phyloP scores from a whole-genome alignment of 2,329 filamentous ascomycete genomes.

The Ilyonectria destructans region DNA sequence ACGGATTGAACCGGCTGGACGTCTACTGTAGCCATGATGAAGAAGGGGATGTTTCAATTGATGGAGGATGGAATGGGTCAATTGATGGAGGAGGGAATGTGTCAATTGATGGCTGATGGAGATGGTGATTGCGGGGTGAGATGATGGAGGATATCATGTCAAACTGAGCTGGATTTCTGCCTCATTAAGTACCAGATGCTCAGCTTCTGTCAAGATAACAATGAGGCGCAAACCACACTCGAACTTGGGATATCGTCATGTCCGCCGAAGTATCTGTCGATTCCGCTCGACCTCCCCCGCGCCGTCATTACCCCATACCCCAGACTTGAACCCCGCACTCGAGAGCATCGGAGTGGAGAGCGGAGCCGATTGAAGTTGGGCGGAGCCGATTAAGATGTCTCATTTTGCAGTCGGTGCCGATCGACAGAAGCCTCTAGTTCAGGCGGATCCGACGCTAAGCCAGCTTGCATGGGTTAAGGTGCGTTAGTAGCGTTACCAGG shows the following conservation, averaged over 20 bases:
- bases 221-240: neutral
- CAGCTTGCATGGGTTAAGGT: neutral
- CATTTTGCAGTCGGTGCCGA: neutral
- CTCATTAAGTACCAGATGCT: slow-evolving; percentile 14
- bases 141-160: neutral
- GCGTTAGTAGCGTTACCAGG: too few relatives aligned
- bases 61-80: neutral
- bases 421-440: neutral
- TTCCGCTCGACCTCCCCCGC: slow-evolving; percentile 3
- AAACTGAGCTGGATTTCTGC: neutral
- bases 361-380: slow-evolving; percentile 12
- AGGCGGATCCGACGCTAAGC: neutral
- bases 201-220: neutral
- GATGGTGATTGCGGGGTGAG: slow-evolving; percentile 6
- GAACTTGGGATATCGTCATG: neutral
- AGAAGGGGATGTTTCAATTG: neutral
- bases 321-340: slow-evolving; percentile 30
- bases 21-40: slow-evolving; percentile 43
- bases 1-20: slow-evolving; percentile 36
- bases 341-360: slow-evolving; percentile 5
- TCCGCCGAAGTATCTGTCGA: neutral
- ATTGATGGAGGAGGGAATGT: neutral
- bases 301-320: slow-evolving; percentile 20
- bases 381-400: slow-evolving; percentile 13
- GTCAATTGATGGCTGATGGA: neutral